Base-by-base conservation (phyloP, 768 basidiomycete species). In the Pilatotrama ljubarskyi region DNA sequence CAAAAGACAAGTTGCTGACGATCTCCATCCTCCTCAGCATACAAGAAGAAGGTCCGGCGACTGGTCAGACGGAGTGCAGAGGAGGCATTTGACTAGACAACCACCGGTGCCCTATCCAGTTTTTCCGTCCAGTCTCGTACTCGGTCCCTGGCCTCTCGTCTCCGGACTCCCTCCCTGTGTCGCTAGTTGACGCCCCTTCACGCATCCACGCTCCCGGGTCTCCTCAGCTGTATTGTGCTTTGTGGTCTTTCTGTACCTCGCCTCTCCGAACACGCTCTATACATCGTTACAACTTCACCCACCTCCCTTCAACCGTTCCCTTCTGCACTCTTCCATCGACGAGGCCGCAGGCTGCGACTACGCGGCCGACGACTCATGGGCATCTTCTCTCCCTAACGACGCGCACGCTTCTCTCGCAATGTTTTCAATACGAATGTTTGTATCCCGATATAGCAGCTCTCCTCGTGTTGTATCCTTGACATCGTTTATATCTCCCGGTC, bases 41-140 rank as follows among this genome's bases (percentile, higher is more conserved):
- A 98, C 77, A 91, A 83, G 84, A 98, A 97, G 89, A 96, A 94
- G 76, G 95, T 99, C 55, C 87, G 95, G 67, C 84, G 92, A 63
- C 75, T 98, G 64, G 96, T 84, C 47, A 83, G 95, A 61, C 80
- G 80, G 75, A 90, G 89, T 66, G 95, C 95, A 11, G 96, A 98
- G 71, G 95, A 95, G 69, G 89, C 86, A 1, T 91, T 82, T 66
- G 91, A 93, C 68, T 90, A 49, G 52, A 36, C 4, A 20, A 29
- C 25, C 22, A 18, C 14, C 46, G 41, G 38, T 14, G 14, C 32
- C 24, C 14, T 10, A 18, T 7, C 17, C 24, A 13, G 2, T 37
- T 24, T 43, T 49, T 4, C 24, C 46, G 15, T 35, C 13, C 11
- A 26, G 14, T 42, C 26, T 38, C 35, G 18, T 35, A n/a, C 36